phyloP scores from a whole-genome alignment of 805 yeast genomes.

The Myxozyma kluyveri region DNA sequence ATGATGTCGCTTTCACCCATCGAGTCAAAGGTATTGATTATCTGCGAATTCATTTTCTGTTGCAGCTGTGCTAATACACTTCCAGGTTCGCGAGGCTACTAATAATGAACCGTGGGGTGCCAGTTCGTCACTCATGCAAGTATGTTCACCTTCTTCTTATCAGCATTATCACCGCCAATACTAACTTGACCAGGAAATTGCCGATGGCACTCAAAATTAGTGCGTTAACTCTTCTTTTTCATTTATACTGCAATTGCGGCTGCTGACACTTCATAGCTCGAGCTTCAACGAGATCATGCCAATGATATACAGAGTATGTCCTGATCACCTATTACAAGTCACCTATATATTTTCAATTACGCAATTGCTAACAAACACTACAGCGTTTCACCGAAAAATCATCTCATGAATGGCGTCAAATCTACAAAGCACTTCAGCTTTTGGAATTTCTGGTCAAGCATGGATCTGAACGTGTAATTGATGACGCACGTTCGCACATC shows the following conservation, averaged over 20 bases:
- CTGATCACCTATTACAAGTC: not conserved
- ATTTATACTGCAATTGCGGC: not conserved
- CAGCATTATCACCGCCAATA: not conserved
- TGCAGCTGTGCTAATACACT: not conserved
- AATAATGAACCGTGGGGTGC: conserved; percentile 99
- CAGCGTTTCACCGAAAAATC: conserved; percentile 93
- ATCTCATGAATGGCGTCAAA: conserved; percentile 97
- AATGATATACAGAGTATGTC: conserved; percentile 40
- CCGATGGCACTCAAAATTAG: conserved; percentile 85
- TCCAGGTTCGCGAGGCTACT: conserved; percentile 76
- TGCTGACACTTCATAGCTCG: conserved; percentile 27
- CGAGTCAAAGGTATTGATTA: conserved; percentile 75
- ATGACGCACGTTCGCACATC: conserved; percentile 83
- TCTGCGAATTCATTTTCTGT: not conserved
- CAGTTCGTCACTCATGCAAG: conserved; percentile 80
- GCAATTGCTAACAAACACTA: conserved; percentile 40
- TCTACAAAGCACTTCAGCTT: conserved; percentile 88
- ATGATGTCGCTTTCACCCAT: conserved; percentile 94
- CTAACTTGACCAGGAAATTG: conserved; percentile 56
- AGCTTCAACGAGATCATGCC: conserved; percentile 49
- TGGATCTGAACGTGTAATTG: conserved; percentile 93
- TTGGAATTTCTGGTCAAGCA: conserved; percentile 87
- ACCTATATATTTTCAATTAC: not conserved
- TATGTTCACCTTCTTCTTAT: conserved; percentile 25
- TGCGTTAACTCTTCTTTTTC: conserved; percentile 16